A percentile compares a stretch with the other conserved stretches of the same genome.
These are phyloP conservation scores for Hypoxylon sp. DNA, from an alignment of 2,329 filamentous ascomycete species.

Conservation along the genomic window DNA sequence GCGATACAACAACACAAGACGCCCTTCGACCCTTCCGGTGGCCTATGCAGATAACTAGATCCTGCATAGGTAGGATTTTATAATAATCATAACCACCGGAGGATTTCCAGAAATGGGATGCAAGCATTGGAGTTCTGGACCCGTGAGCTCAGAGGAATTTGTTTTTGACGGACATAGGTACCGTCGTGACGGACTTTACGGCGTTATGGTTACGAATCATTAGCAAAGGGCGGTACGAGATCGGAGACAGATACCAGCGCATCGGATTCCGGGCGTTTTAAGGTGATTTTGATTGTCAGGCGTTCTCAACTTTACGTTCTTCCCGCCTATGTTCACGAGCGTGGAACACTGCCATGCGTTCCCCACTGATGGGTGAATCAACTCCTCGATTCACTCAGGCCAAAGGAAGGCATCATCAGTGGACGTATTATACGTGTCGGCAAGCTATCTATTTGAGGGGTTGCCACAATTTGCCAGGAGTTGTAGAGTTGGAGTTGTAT, in stretches of 20 bases:
- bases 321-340: constrained; percentile 15
- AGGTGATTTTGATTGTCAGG: constrained; percentile 25
- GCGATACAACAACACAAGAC: neutral
- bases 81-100: constrained; percentile 28
- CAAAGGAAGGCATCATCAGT: neutral
- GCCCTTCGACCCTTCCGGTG: neutral
- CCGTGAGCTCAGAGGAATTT: constrained; percentile 23
- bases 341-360: constrained; percentile 6
- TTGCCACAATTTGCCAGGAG: constrained; percentile 5
- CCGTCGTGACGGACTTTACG: constrained; percentile 33
- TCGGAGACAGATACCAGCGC: constrained; percentile 37
- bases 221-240: constrained; percentile 27
- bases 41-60: neutral
- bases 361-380: neutral
- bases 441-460: constrained; percentile 4
- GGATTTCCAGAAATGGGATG: constrained; percentile 13
- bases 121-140: constrained; percentile 32
- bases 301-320: constrained; percentile 22
- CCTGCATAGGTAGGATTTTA: constrained; percentile 10
- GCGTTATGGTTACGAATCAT: constrained; percentile 37
- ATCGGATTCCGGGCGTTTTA: constrained; percentile 38
- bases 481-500: constrained; percentile 23
- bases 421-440: neutral
- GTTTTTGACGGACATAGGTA: constrained; percentile 21
- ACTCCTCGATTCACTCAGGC: neutral